phyloP scores from a whole-genome alignment of 306 rosid species.

The Hylodesmum podocarpum region DNA sequence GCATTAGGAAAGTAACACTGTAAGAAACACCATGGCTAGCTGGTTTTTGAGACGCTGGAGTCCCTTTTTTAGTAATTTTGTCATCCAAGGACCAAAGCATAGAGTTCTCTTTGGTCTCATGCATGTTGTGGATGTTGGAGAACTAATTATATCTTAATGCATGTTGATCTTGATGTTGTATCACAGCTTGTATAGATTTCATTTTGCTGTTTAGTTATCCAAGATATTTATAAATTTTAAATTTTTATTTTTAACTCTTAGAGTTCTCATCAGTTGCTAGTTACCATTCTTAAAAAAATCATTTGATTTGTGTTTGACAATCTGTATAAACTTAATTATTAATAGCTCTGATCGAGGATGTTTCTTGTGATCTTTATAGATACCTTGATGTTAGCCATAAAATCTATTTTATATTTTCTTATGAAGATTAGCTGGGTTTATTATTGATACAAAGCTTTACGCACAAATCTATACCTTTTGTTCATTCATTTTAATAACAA shows the following conservation, averaged over 20 bases:
- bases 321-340: neutral
- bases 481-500: too few species aligned
- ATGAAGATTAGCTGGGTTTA: neutral
- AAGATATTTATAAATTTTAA: neutral
- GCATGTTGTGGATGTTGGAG: neutral
- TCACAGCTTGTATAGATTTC: constrained; percentile 12
- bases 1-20: constrained; percentile 67
- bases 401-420: neutral
- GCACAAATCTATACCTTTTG: neutral
- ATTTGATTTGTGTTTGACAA: neutral
- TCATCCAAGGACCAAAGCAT: neutral
- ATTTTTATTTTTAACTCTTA: neutral
- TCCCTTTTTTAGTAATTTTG: neutral
- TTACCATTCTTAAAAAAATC: neutral
- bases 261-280: neutral
- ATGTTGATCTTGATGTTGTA: too few species aligned
- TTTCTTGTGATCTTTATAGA: neutral
- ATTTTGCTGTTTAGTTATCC: neutral
- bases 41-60: neutral
- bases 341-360: neutral
- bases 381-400: neutral
- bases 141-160: neutral
- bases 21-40: constrained; percentile 61
- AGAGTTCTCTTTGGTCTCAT: neutral
- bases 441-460: neutral